Percentiles rank a stretch among this genome's conserved stretches.
These are phyloP conservation scores for Apocynum venetum DNA, from an alignment of 257 asterid genomes.

Conservation along the genomic window DNA sequence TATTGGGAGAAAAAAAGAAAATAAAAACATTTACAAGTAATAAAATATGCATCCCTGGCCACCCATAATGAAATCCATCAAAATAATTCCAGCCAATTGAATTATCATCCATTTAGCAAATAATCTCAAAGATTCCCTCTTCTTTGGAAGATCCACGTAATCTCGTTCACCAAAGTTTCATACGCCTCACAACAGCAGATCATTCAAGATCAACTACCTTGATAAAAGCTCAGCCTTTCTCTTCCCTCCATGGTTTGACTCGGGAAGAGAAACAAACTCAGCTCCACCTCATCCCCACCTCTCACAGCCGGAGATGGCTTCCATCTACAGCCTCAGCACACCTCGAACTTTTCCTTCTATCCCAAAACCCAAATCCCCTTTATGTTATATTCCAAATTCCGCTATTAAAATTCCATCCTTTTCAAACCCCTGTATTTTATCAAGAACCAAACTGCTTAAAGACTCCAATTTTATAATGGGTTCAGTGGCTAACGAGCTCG, in stretches of 20 bases:
- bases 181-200: neutral
- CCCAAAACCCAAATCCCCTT: slow-evolving; percentile 34
- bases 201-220: neutral
- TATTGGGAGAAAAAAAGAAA: too few species aligned
- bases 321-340: slow-evolving; percentile 35
- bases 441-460: slow-evolving; percentile 20
- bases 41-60: too few species aligned
- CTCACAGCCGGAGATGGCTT: slow-evolving; percentile 35
- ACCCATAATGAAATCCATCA: too few species aligned
- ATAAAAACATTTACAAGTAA: too few species aligned
- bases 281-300: neutral
- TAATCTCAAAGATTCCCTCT: too few species aligned
- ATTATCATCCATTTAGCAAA: too few species aligned
- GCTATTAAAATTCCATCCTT: slow-evolving; percentile 13
- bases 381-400: slow-evolving; percentile 21
- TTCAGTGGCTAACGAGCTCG: slow-evolving; percentile 39
- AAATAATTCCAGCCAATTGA: too few species aligned
- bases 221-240: slow-evolving; percentile 2
- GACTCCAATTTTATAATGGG: slow-evolving; percentile 25
- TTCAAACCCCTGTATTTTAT: slow-evolving; percentile 14
- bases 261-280: slow-evolving; percentile 10
- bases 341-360: slow-evolving; percentile 43
- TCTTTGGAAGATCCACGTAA: too few species aligned
- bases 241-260: slow-evolving; percentile 10
- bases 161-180: neutral